Percentiles rank a stretch among this genome's conserved stretches.
Evolutionary conservation across 1,284 basidiomycete species (phyloP).

Genomic region (Sporisorium sorghi): DNA sequence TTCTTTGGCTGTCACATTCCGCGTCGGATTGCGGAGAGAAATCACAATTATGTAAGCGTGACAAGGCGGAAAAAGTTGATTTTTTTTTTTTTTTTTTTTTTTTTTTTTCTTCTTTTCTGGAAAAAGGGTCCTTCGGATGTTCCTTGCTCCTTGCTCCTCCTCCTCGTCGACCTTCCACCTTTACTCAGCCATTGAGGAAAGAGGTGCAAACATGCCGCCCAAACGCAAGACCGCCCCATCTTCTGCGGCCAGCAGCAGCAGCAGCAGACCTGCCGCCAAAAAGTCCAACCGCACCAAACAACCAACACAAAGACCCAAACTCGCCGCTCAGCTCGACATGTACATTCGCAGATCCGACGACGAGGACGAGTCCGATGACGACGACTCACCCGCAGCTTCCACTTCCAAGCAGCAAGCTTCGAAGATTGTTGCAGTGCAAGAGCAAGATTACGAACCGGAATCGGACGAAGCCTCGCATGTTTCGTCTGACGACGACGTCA

Average conservation of each 20-base stretch:
- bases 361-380: conserved; percentile 14
- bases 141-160: conserved; percentile 2
- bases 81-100: too few species aligned
- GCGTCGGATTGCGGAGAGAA: not conserved
- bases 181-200: not conserved
- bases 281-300: not conserved
- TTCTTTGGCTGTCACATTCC: conserved; percentile 1
- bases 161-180: not conserved
- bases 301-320: conserved; percentile 18
- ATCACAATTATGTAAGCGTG: conserved; percentile 30
- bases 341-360: conserved; percentile 42
- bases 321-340: conserved; percentile 37
- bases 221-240: conserved; percentile 33
- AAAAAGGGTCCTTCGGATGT: too few species aligned
- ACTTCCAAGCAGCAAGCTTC: not conserved
- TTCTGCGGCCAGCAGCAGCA: conserved; percentile 2
- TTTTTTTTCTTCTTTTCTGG: too few species aligned
- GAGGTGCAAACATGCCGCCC: conserved; percentile 21
- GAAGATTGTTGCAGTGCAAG: not conserved
- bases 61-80: not conserved
- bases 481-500: conserved; percentile 14
- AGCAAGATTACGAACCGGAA: conserved; percentile 24
- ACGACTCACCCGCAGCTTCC: not conserved
- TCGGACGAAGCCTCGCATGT: conserved; percentile 45
- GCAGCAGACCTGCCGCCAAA: conserved; percentile 2